Evolutionary conservation across 495 filamentous ascomycete species (phyloP), one percentile per base, ranked within the genome.

Genomic region (Penicillium manginii): DNA sequence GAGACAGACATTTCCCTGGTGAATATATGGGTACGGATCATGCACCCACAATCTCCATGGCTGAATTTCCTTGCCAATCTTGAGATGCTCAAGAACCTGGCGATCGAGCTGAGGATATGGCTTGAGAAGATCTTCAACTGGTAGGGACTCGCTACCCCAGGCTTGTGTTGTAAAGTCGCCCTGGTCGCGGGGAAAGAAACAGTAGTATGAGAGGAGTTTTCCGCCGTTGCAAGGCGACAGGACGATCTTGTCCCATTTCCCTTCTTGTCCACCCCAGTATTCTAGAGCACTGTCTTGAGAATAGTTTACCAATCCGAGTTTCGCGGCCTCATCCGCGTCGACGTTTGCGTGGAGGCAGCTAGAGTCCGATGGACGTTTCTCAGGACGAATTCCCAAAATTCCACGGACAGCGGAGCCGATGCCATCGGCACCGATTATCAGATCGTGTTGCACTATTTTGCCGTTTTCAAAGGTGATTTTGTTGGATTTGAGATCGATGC

Each of bases 11-110:
- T 53, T 69, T 14, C 54, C 64, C 12, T 66, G 65, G 12, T 64
- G 58, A 17, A 73, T 65, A 52, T 74, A 73, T 2, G 67, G 66
- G 52, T 83, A 84, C 2, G 78, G 78, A 32, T 80, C 60, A 51
- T 82, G 79, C 8, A 81, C 75, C 73, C 75, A 82, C 18, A 82
- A 64, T 17, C 79, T 67, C 79, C 79, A 82, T 1, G 79, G 79
- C 50, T 72, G 70, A 33, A 82, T 77, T 50, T 81, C 79, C 22
- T 67, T 74, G 21, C 73, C 73, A 42, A 78, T 80, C 2, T 56
- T 50, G 15, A 81, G 52, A 60, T 78, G 79, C 2, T 57, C 45
- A 21, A 72, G 62, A 2, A 81, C 75, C 54, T 77, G 70, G 1
- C 62, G 56, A 54, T 81, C 79, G 2, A 81, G 65, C 2, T 73